A percentile compares a stretch with the other conserved stretches of the same genome.
Evolutionary conservation across 2,329 filamentous ascomycete genomes (phyloP).

Genomic region (Aspergillus sp.): DNA sequence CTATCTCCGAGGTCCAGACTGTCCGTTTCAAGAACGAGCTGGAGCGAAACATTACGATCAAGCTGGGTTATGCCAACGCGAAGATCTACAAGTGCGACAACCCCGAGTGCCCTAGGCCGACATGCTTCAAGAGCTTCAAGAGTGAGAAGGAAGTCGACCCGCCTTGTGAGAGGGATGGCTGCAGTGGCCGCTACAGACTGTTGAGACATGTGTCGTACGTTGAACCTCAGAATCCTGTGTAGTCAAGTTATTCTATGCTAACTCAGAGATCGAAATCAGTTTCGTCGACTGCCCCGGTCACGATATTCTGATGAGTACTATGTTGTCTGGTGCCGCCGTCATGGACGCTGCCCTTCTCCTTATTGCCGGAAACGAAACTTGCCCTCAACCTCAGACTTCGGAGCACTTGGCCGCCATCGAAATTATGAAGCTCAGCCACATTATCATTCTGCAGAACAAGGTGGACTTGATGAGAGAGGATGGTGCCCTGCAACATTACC

Average conservation of each 20-base stretch:
- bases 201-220: constrained; percentile 83
- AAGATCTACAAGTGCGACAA: constrained; percentile 99
- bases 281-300: constrained; percentile 99
- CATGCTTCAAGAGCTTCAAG: constrained; percentile 96
- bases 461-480: constrained; percentile 98
- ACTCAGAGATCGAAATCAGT: constrained; percentile 46
- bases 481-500: constrained; percentile 87
- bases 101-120: constrained; percentile 83
- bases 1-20: constrained; percentile 97
- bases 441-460: constrained; percentile 99
- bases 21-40: constrained; percentile 99
- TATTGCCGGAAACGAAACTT: constrained; percentile 97
- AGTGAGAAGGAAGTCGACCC: constrained; percentile 99
- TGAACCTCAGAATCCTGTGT: neutral
- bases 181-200: constrained; percentile 81
- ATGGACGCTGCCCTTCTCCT: constrained; percentile 97
- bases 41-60: constrained; percentile 99
- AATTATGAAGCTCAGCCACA: constrained; percentile 99
- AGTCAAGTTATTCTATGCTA: constrained; percentile 8
- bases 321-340: constrained; percentile 98
- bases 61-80: constrained; percentile 98
- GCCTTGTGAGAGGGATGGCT: constrained; percentile 91
- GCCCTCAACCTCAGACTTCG: constrained; percentile 96
- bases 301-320: constrained; percentile 99
- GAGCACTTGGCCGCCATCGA: constrained; percentile 99